Evolutionary conservation across 371 early-diverging fungal genomes (phyloP).

Genomic region (Lichtheimia ornata): DNA sequence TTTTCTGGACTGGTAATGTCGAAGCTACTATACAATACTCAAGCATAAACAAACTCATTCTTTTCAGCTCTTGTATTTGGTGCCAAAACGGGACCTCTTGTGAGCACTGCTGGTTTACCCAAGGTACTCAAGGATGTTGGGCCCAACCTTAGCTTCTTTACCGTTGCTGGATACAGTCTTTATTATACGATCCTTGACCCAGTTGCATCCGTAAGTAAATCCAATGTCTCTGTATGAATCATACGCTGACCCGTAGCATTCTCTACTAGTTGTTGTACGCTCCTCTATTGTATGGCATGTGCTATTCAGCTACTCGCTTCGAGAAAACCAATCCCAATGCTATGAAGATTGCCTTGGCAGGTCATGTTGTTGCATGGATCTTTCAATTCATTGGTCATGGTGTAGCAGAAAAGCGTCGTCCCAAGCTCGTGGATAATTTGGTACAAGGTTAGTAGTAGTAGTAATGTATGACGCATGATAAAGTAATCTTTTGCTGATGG

Average conservation of each 20-base stretch:
- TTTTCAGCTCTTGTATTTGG: conserved; percentile 61
- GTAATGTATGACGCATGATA: not conserved
- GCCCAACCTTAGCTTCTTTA: conserved; percentile 63
- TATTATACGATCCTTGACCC: conserved; percentile 87
- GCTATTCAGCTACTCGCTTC: conserved; percentile 63
- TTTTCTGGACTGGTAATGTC: conserved; percentile 74
- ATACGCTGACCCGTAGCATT: not conserved
- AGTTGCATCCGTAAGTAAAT: conserved; percentile 64
- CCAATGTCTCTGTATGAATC: not conserved
- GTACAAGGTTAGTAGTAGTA: conserved; percentile 59
- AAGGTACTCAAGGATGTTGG: conserved; percentile 33
- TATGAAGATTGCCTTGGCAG: conserved; percentile 45
- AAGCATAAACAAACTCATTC: not conserved
- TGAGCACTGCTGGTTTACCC: conserved; percentile 24
- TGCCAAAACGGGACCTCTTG: conserved; percentile 58
- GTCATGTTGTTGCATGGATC: conserved; percentile 82
- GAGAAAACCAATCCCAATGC: conserved; percentile 52
- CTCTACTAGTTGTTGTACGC: conserved; percentile 46
- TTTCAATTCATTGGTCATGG: conserved; percentile 91
- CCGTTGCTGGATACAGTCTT: conserved; percentile 51
- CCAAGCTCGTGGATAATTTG: conserved; percentile 86
- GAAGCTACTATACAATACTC: not conserved
- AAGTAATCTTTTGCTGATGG: not conserved
- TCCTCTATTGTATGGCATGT: conserved; percentile 63
- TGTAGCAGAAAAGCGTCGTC: conserved; percentile 84